Percentiles rank a stretch among this genome's conserved stretches.
These are phyloP conservation scores for Raphanus raphanistrum DNA, from an alignment of 345 rosid genomes.

Conservation along the genomic window DNA sequence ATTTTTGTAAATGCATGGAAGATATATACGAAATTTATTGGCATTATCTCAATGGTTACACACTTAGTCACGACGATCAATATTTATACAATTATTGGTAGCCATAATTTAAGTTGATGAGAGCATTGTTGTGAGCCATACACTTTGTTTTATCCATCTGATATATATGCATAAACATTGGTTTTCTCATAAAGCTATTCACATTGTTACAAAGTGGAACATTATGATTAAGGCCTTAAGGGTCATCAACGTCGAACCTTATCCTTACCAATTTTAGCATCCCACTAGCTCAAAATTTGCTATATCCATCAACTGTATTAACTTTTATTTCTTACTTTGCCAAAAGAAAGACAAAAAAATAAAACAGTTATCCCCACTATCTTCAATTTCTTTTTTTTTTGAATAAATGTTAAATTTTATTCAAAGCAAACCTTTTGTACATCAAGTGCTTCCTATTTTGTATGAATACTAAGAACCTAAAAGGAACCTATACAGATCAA, in stretches of 20 bases:
- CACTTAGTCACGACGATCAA: neutral
- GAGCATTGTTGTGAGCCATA: constrained; percentile 1
- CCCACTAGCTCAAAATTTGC: constrained; percentile 26
- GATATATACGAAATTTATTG: neutral
- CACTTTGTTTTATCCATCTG: neutral
- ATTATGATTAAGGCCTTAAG: neutral
- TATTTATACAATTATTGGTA: neutral
- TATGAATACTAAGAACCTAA: no score
- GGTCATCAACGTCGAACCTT: constrained; percentile 20
- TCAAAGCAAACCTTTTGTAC: no score
- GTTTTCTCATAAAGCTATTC: neutral
- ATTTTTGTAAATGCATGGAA: neutral
- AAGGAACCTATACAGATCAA: no score
- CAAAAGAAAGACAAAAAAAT: neutral
- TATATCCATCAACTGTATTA: constrained; percentile 7
- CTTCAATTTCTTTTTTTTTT: neutral
- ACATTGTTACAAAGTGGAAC: constrained; percentile 5
- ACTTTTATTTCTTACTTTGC: neutral
- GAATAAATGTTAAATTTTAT: no score
- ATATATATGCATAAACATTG: constrained; percentile 3
- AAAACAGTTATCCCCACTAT: neutral
- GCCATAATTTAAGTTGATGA: neutral
- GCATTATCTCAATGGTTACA: neutral
- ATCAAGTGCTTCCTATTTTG: no score
- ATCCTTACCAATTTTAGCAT: constrained; percentile 30